A percentile compares a stretch with the other conserved stretches of the same genome.
phyloP scores from a whole-genome alignment of 2,329 filamentous ascomycete genomes.

The Penicillium polonicum region DNA sequence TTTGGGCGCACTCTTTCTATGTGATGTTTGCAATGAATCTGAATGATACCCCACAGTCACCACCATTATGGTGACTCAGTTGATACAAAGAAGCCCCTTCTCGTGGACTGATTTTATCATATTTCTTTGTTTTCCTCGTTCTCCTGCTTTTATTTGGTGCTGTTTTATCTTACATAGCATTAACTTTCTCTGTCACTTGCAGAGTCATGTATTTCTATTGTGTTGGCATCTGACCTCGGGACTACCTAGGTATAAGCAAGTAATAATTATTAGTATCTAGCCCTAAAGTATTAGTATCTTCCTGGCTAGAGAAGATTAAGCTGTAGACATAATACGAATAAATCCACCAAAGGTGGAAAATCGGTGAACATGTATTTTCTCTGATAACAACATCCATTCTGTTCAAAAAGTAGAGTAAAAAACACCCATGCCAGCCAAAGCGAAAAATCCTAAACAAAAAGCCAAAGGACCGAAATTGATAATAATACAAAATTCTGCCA shows the following conservation, averaged over 20 bases:
- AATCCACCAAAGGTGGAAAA: no score
- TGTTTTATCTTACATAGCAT: neutral
- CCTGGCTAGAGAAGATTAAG: neutral
- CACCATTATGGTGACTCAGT: conserved; percentile 6
- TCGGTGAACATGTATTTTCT: neutral
- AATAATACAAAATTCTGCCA: neutral
- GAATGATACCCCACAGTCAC: conserved; percentile 25
- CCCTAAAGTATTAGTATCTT: neutral
- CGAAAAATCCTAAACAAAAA: neutral
- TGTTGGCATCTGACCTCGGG: neutral
- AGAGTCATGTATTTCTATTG: neutral
- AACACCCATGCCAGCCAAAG: neutral
- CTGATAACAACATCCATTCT: neutral
- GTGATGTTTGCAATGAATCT: conserved; percentile 21
- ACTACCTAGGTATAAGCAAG: neutral
- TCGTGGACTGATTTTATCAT: neutral
- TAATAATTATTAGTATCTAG: neutral
- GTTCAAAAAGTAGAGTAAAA: neutral
- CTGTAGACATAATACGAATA: neutral
- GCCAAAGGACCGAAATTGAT: neutral
- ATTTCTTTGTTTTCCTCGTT: neutral
- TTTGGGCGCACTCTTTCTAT: conserved; percentile 1
- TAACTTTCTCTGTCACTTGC: neutral
- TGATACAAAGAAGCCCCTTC: neutral
- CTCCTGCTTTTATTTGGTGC: neutral